These are phyloP conservation scores for Aristolochia californica DNA, from an alignment of 164 flowering plant species.

Conservation along the genomic window DNA sequence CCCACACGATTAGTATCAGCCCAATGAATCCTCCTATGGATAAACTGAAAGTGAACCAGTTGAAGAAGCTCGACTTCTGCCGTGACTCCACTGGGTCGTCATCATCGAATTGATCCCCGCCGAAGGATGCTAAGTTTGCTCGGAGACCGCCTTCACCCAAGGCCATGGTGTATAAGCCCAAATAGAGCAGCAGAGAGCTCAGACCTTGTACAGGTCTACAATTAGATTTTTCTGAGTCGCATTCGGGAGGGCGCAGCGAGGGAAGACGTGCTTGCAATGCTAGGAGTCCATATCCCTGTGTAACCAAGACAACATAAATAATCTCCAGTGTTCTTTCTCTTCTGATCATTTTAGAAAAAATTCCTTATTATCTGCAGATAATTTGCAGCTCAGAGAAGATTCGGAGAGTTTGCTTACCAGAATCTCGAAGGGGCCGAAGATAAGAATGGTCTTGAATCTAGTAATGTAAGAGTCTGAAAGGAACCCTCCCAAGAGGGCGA, in stretches of 20 bases:
- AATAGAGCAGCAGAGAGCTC: conserved; percentile 21
- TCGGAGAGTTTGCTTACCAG: conserved; percentile 6
- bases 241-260: conserved; percentile 34
- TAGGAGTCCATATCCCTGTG: conserved; percentile 49
- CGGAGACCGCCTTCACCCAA: conserved; percentile 14
- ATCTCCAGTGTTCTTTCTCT: too few relatives aligned
- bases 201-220: conserved; percentile 32
- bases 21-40: conserved; percentile 46
- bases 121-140: conserved; percentile 13
- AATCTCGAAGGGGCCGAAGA: conserved; percentile 12
- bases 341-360: too few relatives aligned
- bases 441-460: conserved; percentile 13
- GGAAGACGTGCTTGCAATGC: conserved; percentile 26
- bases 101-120: conserved; percentile 16
- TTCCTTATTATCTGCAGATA: too few relatives aligned
- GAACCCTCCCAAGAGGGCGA: conserved; percentile 14
- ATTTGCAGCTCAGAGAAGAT: too few relatives aligned
- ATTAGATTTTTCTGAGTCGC: conserved; percentile 9
- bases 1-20: conserved; percentile 49
- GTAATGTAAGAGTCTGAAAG: conserved; percentile 17
- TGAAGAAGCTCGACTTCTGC: conserved; percentile 52
- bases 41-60: conserved; percentile 46
- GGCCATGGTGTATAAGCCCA: conserved; percentile 9
- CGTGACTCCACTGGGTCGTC: conserved; percentile 24
- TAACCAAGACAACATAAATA: background rate